Evolutionary conservation across 148 eudicot species (phyloP).

Genomic region (Diospyros kaki): DNA sequence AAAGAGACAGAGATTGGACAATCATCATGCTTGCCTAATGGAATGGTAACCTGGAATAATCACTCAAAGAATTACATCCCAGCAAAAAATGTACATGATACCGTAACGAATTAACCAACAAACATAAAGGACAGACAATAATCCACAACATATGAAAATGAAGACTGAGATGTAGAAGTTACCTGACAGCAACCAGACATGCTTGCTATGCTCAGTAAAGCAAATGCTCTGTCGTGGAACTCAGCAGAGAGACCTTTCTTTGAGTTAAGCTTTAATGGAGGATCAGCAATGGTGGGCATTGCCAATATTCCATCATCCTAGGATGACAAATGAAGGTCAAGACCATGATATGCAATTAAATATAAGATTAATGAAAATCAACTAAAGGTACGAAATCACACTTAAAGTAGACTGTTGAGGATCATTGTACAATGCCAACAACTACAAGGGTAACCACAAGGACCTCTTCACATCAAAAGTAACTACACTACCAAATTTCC

Average conservation of each 20-base stretch:
- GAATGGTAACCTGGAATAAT: conserved; percentile 58
- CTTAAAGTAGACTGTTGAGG: neutral
- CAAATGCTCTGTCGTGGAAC: conserved; percentile 57
- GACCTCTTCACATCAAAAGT: neutral
- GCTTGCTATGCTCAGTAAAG: conserved; percentile 66
- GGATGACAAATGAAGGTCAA: conserved; percentile 11
- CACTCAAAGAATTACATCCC: neutral
- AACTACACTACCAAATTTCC: too few relatives aligned
- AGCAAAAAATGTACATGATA: neutral
- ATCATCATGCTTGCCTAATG: conserved; percentile 62
- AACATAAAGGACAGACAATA: neutral
- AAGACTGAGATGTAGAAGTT: conserved; percentile 5
- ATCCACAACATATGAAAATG: neutral
- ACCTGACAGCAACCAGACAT: conserved; percentile 99
- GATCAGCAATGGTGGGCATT: conserved; percentile 71
- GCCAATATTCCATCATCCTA: conserved; percentile 84
- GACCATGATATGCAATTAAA: conserved; percentile 6
- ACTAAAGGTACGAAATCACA: neutral
- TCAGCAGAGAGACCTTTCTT: conserved; percentile 47
- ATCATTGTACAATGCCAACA: neutral
- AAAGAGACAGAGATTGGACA: conserved; percentile 69
- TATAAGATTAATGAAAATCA: neutral
- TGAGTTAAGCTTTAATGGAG: conserved; percentile 52
- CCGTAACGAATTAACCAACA: neutral
- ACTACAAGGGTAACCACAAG: neutral